A percentile compares a stretch with the other conserved stretches of the same genome.
These are phyloP conservation scores for Agaricus blazei DNA, from an alignment of 768 basidiomycete genomes.

Conservation along the genomic window DNA sequence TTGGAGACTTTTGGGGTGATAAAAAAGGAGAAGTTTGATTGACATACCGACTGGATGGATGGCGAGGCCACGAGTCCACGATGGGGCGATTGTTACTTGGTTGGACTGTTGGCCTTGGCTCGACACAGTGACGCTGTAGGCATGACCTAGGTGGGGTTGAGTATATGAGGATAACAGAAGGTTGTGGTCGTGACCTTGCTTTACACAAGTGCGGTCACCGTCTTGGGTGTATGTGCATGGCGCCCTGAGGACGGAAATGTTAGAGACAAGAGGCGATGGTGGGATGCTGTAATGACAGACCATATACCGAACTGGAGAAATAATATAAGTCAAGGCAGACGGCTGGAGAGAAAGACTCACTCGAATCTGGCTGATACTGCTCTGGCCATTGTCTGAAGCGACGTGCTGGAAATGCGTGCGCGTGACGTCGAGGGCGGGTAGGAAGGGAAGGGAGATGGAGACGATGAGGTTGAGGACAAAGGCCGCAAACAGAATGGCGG, in stretches of 20 bases:
- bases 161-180: background rate
- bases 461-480: constrained; percentile 64
- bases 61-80: constrained; percentile 72
- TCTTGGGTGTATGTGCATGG: constrained; percentile 48
- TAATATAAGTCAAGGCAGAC: background rate
- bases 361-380: constrained; percentile 41
- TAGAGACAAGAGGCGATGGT: background rate
- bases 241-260: constrained; percentile 36
- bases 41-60: constrained; percentile 70
- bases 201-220: constrained; percentile 43
- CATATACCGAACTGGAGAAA: constrained; percentile 62
- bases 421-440: constrained; percentile 62
- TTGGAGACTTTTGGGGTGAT: background rate
- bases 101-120: constrained; percentile 31
- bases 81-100: constrained; percentile 37
- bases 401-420: constrained; percentile 45
- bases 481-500: constrained; percentile 50
- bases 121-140: constrained; percentile 44
- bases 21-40: background rate
- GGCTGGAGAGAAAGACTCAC: constrained; percentile 33
- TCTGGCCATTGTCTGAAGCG: constrained; percentile 17
- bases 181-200: constrained; percentile 30
- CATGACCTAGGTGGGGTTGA: constrained; percentile 35
- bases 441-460: constrained; percentile 66
- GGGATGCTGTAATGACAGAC: constrained; percentile 28